phyloP scores from a whole-genome alignment of 192 early-diverging fungal species.

The Backusella parvicylindrica region DNA sequence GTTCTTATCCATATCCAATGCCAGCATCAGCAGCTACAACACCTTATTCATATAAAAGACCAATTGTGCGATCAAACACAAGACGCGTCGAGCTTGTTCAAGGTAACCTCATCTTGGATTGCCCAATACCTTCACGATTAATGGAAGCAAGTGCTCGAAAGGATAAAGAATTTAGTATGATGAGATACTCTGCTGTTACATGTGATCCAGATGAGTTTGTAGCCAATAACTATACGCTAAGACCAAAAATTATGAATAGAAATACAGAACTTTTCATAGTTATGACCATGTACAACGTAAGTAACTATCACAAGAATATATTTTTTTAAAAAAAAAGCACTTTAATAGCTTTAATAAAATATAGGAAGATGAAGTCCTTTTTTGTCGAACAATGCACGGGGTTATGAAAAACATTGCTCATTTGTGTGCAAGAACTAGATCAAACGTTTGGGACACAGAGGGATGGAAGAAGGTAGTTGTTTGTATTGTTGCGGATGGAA shows the following conservation, averaged over 20 bases:
- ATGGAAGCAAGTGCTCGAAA: slow-evolving; percentile 48
- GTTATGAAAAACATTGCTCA: slow-evolving; percentile 96
- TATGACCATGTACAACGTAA: slow-evolving; percentile 80
- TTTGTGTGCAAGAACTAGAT: slow-evolving; percentile 69
- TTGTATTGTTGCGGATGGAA: slow-evolving; percentile 88
- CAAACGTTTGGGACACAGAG: slow-evolving; percentile 73
- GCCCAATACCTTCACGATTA: slow-evolving; percentile 64
- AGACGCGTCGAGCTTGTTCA: slow-evolving; percentile 60
- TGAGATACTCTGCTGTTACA: slow-evolving; percentile 92
- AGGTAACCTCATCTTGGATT: slow-evolving; percentile 74
- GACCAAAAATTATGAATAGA: slow-evolving; percentile 52
- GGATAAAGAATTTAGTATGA: slow-evolving; percentile 83
- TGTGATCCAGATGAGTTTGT: slow-evolving; percentile 86
- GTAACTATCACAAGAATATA: not conserved
- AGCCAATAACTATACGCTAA: slow-evolving; percentile 71
- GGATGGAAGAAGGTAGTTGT: slow-evolving; percentile 93
- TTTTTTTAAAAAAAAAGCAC: slow-evolving; percentile 19
- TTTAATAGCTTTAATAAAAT: slow-evolving; percentile 61
- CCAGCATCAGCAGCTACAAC: not conserved
- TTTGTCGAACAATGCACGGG: slow-evolving; percentile 82
- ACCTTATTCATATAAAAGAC: not conserved
- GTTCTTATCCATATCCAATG: not conserved
- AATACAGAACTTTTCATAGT: slow-evolving; percentile 79
- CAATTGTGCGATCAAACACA: slow-evolving; percentile 16
- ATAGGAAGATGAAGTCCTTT: slow-evolving; percentile 87